A percentile compares a stretch with the other conserved stretches of the same genome.
These are phyloP conservation scores for Microsporum audouinii DNA, from an alignment of 2,329 filamentous ascomycete species.

Conservation along the genomic window DNA sequence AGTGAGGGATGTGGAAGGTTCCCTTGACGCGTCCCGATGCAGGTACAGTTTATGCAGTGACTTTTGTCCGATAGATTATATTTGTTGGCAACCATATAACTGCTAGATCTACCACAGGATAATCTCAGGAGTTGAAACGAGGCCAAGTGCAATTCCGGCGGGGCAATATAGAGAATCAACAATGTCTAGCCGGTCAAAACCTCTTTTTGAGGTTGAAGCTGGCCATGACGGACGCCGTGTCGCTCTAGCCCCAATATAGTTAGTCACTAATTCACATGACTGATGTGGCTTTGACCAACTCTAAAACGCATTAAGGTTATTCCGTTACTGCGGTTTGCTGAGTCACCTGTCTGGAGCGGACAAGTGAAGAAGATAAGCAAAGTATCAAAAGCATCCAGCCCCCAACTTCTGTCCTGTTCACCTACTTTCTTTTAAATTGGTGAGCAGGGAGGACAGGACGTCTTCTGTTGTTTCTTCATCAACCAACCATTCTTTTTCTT, in stretches of 20 bases:
- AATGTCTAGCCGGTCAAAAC: not conserved
- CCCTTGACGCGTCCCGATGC: not conserved
- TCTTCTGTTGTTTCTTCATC: not conserved
- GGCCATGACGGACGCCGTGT: not conserved
- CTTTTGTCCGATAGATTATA: not conserved
- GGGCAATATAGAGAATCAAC: not conserved
- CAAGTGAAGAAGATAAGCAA: not conserved
- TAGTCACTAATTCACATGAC: not conserved
- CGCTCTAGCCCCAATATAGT: not conserved
- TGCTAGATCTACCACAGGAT: not conserved
- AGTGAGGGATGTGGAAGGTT: not conserved
- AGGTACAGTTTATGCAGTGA: not conserved
- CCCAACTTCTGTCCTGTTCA: not conserved
- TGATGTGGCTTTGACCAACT: not conserved
- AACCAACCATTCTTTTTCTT: not conserved
- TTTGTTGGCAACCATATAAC: not conserved
- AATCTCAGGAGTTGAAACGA: not conserved
- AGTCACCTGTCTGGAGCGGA: not conserved
- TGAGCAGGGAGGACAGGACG: not conserved
- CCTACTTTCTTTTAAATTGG: not conserved
- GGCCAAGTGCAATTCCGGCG: not conserved
- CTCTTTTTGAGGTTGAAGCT: constrained; percentile 3
- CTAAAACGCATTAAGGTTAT: not conserved
- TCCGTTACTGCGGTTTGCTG: not conserved
- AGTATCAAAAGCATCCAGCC: not conserved